Evolutionary conservation across 192 early-diverging fungal genomes (phyloP), one percentile per base, ranked within the genome.

Genomic region (Backusella circina): DNA sequence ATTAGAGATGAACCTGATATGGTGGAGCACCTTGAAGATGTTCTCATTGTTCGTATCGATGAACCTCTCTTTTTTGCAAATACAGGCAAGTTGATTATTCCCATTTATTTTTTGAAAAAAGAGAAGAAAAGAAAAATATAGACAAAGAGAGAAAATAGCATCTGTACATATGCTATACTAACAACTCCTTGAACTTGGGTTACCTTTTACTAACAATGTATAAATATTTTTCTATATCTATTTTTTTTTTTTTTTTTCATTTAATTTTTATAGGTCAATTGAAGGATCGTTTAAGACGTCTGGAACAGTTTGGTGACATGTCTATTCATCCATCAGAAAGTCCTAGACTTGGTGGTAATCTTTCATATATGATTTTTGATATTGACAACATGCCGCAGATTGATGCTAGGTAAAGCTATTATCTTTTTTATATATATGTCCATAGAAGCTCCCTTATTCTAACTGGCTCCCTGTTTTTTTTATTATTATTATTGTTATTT

Each of bases 11-110:
- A 83, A 12, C 88, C 85, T 23, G 81, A 89, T 26, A 79, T 82
- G 44, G 88, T 95, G 6, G 90, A 95, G 70, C 90, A 92, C 32
- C 84, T 97, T 28, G 91, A 95, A 67, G 96, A 94, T 18, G 91
- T 91, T 13, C 80, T 99, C 33, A 90, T 99, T 73, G 90, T 99
- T 54, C 89, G 93, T 37, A 88, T 99, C 21, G 94, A 97, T 72
- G 98, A 99, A 76, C 93, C 93, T 4, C 82, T 99, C 61, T 99
- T 95, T 80, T 99, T 99, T 88, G 97, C 97, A 57, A 99, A 99
- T 77, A 93, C 93, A 31, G 81, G 81, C 75, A 81, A 71, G 15
- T 61, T 61, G 26, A 61, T 12, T 28, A 28, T 61, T 10, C 33
- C 26, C 23, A 41, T 65, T 32, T 64, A 15, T 7, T 15, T 38